These are phyloP conservation scores for Pseudogymnoascus sp. DNA, from an alignment of 2,329 filamentous ascomycete species.

Conservation along the genomic window DNA sequence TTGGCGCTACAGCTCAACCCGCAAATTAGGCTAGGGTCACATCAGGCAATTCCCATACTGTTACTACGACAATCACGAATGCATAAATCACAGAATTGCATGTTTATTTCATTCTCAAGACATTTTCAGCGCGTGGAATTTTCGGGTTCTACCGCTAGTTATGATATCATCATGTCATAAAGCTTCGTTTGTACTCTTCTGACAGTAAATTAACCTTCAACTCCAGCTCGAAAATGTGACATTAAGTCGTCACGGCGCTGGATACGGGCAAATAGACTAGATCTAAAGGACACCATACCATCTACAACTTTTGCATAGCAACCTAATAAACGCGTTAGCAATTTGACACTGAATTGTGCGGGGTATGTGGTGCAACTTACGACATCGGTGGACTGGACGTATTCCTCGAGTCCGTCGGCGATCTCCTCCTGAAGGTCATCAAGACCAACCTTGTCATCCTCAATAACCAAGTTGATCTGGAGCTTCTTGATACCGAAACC, in stretches of 20 bases:
- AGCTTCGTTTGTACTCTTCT: constrained; percentile 18
- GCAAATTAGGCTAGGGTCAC: neutral
- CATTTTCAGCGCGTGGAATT: constrained; percentile 6
- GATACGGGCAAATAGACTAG: constrained; percentile 17
- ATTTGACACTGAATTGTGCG: neutral
- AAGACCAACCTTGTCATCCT: constrained; percentile 91
- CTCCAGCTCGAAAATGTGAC: constrained; percentile 19
- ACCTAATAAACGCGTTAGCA: constrained; percentile 31
- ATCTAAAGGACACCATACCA: constrained; percentile 22
- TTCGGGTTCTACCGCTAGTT: constrained; percentile 15
- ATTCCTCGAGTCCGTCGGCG: constrained; percentile 70
- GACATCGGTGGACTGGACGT: constrained; percentile 90
- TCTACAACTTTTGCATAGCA: constrained; percentile 90
- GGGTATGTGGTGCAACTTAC: constrained; percentile 35
- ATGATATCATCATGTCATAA: constrained; percentile 26
- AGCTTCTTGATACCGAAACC: constrained; percentile 99
- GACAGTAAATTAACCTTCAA: constrained; percentile 16
- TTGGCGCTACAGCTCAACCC: neutral
- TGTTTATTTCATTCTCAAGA: constrained; percentile 14
- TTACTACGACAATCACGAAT: neutral
- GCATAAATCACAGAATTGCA: neutral
- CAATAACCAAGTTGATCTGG: constrained; percentile 94
- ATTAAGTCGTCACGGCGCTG: constrained; percentile 21
- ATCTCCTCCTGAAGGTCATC: constrained; percentile 84
- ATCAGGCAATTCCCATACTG: neutral